Evolutionary conservation across 805 yeast species (phyloP), one percentile per base, ranked within the genome.

Genomic region (Metschnikowia anglica): DNA sequence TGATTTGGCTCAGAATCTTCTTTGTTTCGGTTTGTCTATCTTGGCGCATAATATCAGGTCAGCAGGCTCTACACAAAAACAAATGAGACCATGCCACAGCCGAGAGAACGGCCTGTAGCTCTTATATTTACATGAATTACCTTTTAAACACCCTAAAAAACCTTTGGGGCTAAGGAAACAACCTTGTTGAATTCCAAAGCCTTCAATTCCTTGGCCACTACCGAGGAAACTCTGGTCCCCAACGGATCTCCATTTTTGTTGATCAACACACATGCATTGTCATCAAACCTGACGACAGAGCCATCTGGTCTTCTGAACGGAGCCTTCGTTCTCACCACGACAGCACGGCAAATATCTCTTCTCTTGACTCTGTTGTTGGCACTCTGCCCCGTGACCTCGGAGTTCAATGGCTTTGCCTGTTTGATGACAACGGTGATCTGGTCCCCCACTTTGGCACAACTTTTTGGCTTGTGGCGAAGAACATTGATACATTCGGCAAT

Each of bases 401-500:
- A 76, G 36, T 82, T 76, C 48, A 85, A 64, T 11, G 96, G 91
- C 59, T 79, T 80, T 33, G 97, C 95, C 64, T 88, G 85, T 64
- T 90, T 90, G 38, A 93, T 91, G 47, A 93, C 99, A 41, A 88
- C 95, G 8, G 93, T 96, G 49, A 93, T 85, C 63, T 83, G 85
- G 66, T 93, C 99, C 35, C 99, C 97, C 19, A 89, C 81, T 41
- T 76, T 71, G 24, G 95, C 98, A 52, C 81, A 83, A 59, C 83
- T 83, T 62, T 76, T 80, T 23, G 96, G 96, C 2, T 85, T 81
- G 60, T 93, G 95, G 49, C 95, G 81, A 51, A 93, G 73, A 12
- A 93, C 97, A 66, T 91, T 91, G 73, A 93, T 89, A 65, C 98
- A 93, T 66, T 93, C 98, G 12, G 85, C 98, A 48, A 89, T 67